Evolutionary conservation across 257 asterid genomes (phyloP).

Genomic region (Scutellaria galericulata): DNA sequence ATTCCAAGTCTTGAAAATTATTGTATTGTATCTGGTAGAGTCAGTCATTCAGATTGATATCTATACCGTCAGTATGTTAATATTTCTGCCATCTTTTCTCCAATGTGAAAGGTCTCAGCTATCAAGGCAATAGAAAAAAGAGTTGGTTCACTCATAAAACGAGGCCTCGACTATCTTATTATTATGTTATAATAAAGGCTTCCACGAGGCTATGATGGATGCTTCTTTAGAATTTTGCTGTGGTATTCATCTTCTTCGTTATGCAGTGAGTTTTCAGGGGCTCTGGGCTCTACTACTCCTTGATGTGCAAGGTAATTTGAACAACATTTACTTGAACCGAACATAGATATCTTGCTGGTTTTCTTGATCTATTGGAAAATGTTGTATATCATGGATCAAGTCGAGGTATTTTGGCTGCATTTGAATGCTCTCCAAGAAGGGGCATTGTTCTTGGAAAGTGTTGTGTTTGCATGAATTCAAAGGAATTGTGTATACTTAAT

Average conservation of each 20-base stretch:
- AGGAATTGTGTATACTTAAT: conserved; percentile 34
- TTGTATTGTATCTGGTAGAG: not conserved
- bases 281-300: too few species aligned
- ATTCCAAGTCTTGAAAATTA: not conserved
- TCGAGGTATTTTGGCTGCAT: conserved; percentile 38
- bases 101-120: not conserved
- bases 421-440: conserved; percentile 21
- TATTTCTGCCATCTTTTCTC: too few species aligned
- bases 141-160: too few species aligned
- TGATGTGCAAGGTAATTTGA: too few species aligned
- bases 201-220: too few species aligned
- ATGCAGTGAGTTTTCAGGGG: too few species aligned
- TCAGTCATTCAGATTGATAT: not conserved
- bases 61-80: not conserved
- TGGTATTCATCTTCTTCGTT: too few species aligned
- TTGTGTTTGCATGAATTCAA: conserved; percentile 36
- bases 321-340: too few species aligned
- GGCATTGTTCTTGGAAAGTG: conserved; percentile 39
- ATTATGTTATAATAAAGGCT: too few species aligned
- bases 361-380: conserved; percentile 38
- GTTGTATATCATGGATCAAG: conserved; percentile 16
- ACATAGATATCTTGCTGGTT: conserved; percentile 27
- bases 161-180: too few species aligned
- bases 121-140: not conserved
- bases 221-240: too few species aligned